A percentile compares a stretch with the other conserved stretches of the same genome.
phyloP scores from a whole-genome alignment of 1,139 yeast species.

The Blastobotrys buckinghamii region DNA sequence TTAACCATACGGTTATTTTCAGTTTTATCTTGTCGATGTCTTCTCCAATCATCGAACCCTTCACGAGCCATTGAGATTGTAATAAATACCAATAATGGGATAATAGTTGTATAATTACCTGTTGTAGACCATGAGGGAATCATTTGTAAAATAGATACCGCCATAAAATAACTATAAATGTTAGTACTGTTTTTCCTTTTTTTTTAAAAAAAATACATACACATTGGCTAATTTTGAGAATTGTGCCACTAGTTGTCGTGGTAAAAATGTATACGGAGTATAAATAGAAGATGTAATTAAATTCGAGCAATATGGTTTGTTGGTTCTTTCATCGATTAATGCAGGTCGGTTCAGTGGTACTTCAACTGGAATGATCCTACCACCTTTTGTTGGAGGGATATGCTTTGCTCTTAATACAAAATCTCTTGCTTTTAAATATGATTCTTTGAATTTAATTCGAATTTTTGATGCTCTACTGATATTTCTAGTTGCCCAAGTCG shows the following conservation, averaged over 20 bases:
- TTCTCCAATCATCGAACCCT: conserved; percentile 86
- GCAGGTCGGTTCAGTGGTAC: conserved; percentile 26
- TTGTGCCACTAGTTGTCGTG: conserved; percentile 84
- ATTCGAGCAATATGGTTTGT: conserved; percentile 60
- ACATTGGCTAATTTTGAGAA: conserved; percentile 89
- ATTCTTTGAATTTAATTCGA: conserved; percentile 10
- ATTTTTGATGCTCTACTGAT: conserved; percentile 14
- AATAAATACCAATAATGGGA: conserved; percentile 81
- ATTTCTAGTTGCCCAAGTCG: conserved; percentile 30
- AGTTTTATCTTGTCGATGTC: conserved; percentile 78
- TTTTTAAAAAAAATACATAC: conserved; percentile 20
- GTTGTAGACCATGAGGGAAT: conserved; percentile 98
- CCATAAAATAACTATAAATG: conserved; percentile 50
- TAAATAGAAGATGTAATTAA: conserved; percentile 82
- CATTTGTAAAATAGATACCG: conserved; percentile 89
- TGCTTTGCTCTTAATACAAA: conserved; percentile 40
- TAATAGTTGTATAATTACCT: conserved; percentile 90
- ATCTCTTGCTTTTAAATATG: conserved; percentile 17
- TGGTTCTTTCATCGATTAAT: conserved; percentile 59
- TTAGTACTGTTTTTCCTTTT: conserved; percentile 3
- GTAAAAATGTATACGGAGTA: conserved; percentile 72
- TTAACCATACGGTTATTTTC: conserved; percentile 65
- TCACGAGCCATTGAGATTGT: conserved; percentile 89
- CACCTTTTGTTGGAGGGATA: conserved; percentile 54
- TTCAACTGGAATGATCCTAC: conserved; percentile 67